Evolutionary conservation across 2,329 filamentous ascomycete species (phyloP), one percentile per base, ranked within the genome.

Genomic region (Ophiostoma ulmi): DNA sequence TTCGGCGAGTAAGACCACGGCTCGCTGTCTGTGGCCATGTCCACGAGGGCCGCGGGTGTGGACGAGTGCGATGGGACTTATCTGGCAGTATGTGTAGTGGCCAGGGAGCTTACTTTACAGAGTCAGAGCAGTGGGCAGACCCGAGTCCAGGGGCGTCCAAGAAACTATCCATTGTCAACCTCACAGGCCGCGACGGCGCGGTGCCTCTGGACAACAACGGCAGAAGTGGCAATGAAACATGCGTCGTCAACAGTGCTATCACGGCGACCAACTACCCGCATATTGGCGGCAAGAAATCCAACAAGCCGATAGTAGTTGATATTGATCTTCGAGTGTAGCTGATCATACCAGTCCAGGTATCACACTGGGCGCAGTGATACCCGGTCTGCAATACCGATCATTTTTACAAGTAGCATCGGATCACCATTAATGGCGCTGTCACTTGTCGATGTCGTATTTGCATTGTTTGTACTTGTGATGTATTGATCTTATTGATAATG

Each of bases 261-360:
- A 86, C 91, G 83, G 88, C 87, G 63, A 88, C 84, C 31, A 88
- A 86, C 72, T 89, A 87, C 79, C 89, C 89, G 68, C 88, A 90
- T 73, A 75, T 75, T 0, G 84, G 82, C 1, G 87, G 87, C 20
- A 91, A 89, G 78, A 83, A 80, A 73, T 88, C 91, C 79, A 88
- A 94, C 79, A 91, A 93, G 77, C 90, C 92, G 26, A 90, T 96
- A 74, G 89, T 96, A n/a, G 88, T 97, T 14, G 92, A 97, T 77
- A 76, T 96, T 39, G 88, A 93, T 74, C 80, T 95, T 72, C 89
- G 90, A 0, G 81, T 89, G 44, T 48, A 48, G 44, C 38, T 39
- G 11, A 39, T 39, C 38, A 39, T 13, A 39, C 38, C 10, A 39
- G 3, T 17, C 44, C 44, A 48, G 20, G 17, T n/a, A 48, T 48